Base-by-base conservation (phyloP, 2,329 filamentous ascomycete genomes). In the Diaporthe ilicicola region DNA sequence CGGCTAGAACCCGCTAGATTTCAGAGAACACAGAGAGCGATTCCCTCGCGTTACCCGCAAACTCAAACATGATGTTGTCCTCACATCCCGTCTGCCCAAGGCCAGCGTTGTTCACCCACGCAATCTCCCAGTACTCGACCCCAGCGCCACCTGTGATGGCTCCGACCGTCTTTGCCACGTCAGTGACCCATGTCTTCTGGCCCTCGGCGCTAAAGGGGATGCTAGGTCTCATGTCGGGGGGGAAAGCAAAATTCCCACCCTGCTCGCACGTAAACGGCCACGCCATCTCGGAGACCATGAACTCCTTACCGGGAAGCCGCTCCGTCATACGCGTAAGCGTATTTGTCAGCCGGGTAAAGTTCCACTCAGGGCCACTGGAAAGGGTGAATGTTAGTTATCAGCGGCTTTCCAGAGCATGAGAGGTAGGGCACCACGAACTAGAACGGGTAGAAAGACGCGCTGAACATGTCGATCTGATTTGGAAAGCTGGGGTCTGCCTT, bases 101-200 rank as follows among this genome's bases (percentile, higher is more conserved):
- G 0, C 80, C 86, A 17, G 87, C 85, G 78, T 93, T 93, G 59
- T 89, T 84, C 73, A 93, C 83, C 91, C 91, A 94, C 1, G 87
- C 89, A 0, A 91, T 91, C 78, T 94, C 92, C 92, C 92, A 94
- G 74, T 93, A 94, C 73, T 91, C 93, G 8, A 94, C 54, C 0
- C 91, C 92, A 37, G 82, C 79, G 0, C 90, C 90, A 1, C 85
- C 84, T 1, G 79, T 82, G 0, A 89, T 86, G 1, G 81, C 84
- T 1, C 83, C 81, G 0, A 93, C 86, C 1, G 89, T 82, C 2
- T 81, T 82, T 0, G 90, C 90, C 22, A 94, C 84, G 69, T 87
- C 81, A 78, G 88, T 82, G 65, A 94, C 79, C 79, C 90, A 94
- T 2, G 83, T 84, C 1, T 81, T 81, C 83, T 94, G 92, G 0